Conservation (phyloP, 352 stramenopile species). For the Pythium sp. region DNA sequence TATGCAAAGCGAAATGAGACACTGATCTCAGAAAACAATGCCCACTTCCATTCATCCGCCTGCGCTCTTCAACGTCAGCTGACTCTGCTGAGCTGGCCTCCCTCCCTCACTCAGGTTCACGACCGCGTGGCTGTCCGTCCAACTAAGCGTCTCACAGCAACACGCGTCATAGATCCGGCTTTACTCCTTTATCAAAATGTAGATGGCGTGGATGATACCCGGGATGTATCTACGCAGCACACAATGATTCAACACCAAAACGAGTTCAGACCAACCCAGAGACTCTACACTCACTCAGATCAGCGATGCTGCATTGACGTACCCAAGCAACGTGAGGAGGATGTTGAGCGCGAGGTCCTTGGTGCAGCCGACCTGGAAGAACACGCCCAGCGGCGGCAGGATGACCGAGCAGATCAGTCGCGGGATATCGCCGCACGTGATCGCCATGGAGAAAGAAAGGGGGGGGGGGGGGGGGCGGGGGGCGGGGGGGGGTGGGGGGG, state of each 20-base stretch:
- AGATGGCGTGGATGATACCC: slow-evolving; percentile 72
- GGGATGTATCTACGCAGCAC: slow-evolving; percentile 44
- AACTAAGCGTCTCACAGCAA: no score
- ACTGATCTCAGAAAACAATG: neutral
- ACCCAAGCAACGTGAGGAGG: slow-evolving; percentile 53
- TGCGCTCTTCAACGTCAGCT: no score
- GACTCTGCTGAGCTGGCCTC: no score
- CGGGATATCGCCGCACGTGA: slow-evolving; percentile 66
- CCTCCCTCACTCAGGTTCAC: no score
- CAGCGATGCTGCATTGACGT: no score
- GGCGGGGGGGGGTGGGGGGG: no score
- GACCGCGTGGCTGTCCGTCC: no score
- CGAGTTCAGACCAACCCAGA: neutral
- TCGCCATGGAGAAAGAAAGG: slow-evolving; percentile 28
- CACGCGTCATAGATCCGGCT: no score
- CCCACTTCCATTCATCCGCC: no score
- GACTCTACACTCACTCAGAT: no score
- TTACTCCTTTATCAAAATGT: slow-evolving; percentile 74
- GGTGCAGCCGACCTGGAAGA: slow-evolving; percentile 37
- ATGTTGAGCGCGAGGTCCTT: slow-evolving; percentile 59
- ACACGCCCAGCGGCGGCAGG: slow-evolving; percentile 36
- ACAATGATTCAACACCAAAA: no score
- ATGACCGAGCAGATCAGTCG: slow-evolving; percentile 65
- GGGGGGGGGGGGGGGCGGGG: no score
- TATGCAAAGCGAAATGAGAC: neutral